A percentile compares a stretch with the other conserved stretches of the same genome.
Conservation (phyloP, 2,329 filamentous ascomycete genomes). For the Monosporascus sp. region DNA sequence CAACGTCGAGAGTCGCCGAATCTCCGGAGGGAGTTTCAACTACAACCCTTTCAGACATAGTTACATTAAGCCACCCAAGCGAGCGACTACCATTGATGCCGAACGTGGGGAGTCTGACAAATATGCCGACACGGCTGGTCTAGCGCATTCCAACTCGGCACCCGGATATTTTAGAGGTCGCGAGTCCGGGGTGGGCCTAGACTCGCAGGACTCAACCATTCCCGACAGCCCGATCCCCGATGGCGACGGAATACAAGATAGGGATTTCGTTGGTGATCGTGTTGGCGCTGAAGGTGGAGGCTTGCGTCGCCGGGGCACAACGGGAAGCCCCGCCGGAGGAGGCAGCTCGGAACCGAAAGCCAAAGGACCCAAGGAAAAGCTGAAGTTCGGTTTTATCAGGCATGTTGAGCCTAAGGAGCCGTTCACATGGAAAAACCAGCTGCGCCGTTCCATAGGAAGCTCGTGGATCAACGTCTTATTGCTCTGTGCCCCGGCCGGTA, state of each 20-base stretch:
- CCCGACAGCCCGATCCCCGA: neutral
- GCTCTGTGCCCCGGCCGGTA: constrained; percentile 72
- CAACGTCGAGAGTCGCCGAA: neutral
- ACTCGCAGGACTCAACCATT: constrained; percentile 15
- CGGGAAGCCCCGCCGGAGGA: constrained; percentile 19
- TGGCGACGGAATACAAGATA: constrained; percentile 3
- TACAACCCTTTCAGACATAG: neutral
- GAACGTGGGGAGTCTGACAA: neutral
- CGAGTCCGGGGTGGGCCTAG: constrained; percentile 8
- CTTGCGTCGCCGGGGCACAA: neutral
- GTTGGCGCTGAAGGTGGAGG: neutral
- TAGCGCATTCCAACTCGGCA: neutral
- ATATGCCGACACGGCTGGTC: neutral
- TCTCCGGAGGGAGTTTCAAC: neutral
- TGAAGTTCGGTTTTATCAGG: constrained; percentile 37
- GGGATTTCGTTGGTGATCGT: constrained; percentile 6
- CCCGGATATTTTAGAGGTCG: neutral
- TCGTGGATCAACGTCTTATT: constrained; percentile 86
- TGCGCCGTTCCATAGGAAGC: constrained; percentile 69
- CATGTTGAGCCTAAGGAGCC: constrained; percentile 45
- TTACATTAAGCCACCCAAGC: neutral
- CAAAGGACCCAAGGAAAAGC: constrained; percentile 36
- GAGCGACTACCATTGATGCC: neutral
- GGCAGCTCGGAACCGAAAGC: constrained; percentile 21
- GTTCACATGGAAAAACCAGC: constrained; percentile 59